phyloP scores from a whole-genome alignment of 768 basidiomycete genomes.

The Tephrocybe sp. region DNA sequence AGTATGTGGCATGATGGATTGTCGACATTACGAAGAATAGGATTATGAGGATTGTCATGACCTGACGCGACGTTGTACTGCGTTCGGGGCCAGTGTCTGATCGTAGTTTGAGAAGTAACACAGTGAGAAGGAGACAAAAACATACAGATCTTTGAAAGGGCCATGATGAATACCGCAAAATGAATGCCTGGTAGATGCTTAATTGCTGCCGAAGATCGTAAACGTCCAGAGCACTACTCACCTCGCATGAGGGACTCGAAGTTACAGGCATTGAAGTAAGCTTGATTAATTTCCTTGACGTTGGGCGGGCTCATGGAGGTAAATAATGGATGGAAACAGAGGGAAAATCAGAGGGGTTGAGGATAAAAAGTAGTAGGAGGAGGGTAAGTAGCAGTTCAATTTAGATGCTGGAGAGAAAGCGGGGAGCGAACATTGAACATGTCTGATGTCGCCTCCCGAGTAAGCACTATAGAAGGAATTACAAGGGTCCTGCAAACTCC shows the following conservation, averaged over 20 bases:
- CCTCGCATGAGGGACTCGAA: conserved; percentile 21
- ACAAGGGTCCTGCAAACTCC: no score
- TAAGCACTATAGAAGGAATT: no score
- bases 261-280: conserved; percentile 19
- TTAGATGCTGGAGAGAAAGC: background rate
- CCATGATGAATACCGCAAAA: conserved; percentile 13
- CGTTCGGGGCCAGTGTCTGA: conserved; percentile 16
- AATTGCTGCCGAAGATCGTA: background rate
- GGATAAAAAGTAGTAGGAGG: background rate
- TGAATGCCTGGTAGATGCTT: conserved; percentile 12
- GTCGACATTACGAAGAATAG: conserved; percentile 19
- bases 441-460: no score
- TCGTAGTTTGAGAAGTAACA: background rate
- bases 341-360: background rate
- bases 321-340: background rate
- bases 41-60: conserved; percentile 17
- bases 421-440: background rate
- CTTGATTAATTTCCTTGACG: conserved; percentile 16
- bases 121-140: background rate
- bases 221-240: background rate
- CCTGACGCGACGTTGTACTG: conserved; percentile 7
- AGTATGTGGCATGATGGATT: conserved; percentile 16
- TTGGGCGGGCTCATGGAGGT: conserved; percentile 4
- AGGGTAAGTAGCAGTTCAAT: no score
- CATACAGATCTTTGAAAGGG: conserved; percentile 16